A percentile compares a stretch with the other conserved stretches of the same genome.
These are phyloP conservation scores for Chaetoceros tenuissimus DNA, from an alignment of 108 stramenopile species.

Conservation along the genomic window DNA sequence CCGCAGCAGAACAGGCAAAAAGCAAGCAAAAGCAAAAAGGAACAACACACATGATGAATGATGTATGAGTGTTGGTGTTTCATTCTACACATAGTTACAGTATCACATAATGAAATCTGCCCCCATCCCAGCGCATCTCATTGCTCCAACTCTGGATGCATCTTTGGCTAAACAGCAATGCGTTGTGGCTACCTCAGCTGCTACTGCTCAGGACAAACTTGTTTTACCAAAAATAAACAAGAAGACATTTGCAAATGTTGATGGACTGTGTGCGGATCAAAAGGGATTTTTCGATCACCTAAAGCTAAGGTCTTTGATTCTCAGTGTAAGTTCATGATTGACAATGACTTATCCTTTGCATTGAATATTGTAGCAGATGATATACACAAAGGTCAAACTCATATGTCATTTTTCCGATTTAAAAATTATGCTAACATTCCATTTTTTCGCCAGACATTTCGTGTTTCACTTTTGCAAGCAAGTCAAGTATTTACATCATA, in stretches of 20 bases:
- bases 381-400: not conserved
- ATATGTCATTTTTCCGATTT: constrained; percentile 1
- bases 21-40: too few species aligned
- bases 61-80: too few species aligned
- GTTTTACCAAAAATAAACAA: not conserved
- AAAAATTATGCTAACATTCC: not conserved
- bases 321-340: constrained; percentile 22
- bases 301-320: constrained; percentile 11
- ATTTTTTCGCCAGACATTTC: constrained; percentile 15
- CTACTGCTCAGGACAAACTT: not conserved
- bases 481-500: constrained; percentile 24
- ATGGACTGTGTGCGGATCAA: constrained; percentile 8
- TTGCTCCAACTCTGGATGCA: too few species aligned
- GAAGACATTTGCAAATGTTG: not conserved
- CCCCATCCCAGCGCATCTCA: too few species aligned
- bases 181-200: not conserved
- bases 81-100: too few species aligned
- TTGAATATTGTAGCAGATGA: not conserved
- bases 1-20: too few species aligned
- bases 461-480: constrained; percentile 24
- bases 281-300: constrained; percentile 39
- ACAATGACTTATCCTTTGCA: not conserved
- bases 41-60: too few species aligned
- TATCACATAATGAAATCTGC: too few species aligned
- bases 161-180: too few species aligned